A percentile compares a stretch with the other conserved stretches of the same genome.
These are phyloP conservation scores for Metrosideros polymorpha DNA, from an alignment of 441 rosid genomes.

Conservation along the genomic window DNA sequence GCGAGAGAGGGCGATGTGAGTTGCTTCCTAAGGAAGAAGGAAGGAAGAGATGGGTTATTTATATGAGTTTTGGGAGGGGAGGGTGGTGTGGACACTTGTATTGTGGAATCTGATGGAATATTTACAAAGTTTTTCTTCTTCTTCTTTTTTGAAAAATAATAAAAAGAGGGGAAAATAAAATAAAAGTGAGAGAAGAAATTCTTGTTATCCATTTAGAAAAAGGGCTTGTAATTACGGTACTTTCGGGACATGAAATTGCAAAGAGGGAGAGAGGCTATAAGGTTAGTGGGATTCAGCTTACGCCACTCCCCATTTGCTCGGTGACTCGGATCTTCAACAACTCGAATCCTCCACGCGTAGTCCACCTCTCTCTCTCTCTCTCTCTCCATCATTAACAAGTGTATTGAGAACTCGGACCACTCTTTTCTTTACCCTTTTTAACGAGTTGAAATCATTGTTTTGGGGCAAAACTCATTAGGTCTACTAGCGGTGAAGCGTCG, in stretches of 20 bases:
- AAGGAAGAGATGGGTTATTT: not conserved
- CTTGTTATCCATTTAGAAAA: not conserved
- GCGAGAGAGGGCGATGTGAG: not conserved
- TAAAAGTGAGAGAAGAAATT: not conserved
- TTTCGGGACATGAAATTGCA: too few species aligned
- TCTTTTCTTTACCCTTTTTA: too few species aligned
- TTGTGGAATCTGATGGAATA: conserved; percentile 8
- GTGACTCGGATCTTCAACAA: not conserved
- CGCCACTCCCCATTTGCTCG: not conserved
- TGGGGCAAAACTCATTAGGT: too few species aligned
- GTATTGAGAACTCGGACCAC: too few species aligned
- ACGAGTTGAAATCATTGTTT: too few species aligned
- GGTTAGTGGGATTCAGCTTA: not conserved
- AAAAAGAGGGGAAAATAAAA: not conserved
- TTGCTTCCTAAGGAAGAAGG: conserved; percentile 1
- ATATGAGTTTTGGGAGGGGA: not conserved
- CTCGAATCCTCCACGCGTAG: not conserved
- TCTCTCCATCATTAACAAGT: too few species aligned
- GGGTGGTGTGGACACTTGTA: not conserved
- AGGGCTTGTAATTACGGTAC: too few species aligned
- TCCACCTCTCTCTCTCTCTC: not conserved
- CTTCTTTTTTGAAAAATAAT: not conserved
- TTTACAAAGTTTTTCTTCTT: not conserved
- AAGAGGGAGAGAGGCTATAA: not conserved
- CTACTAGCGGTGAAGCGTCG: too few species aligned